Evolutionary conservation across 164 flowering plant species (phyloP).

Genomic region (Brasenia schreberi): DNA sequence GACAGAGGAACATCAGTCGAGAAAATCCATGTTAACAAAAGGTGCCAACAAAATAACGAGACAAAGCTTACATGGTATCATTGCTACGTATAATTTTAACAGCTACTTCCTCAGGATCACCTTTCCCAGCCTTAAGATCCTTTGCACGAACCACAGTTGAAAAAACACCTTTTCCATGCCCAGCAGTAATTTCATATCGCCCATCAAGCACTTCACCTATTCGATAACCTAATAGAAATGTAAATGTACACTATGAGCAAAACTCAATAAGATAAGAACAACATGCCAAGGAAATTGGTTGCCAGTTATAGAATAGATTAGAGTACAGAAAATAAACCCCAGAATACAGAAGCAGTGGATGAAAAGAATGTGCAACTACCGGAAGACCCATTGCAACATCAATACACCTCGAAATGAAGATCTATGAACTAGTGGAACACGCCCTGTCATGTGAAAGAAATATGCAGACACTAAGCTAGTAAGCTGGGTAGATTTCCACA

Average conservation of each 20-base stretch:
- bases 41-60: not conserved
- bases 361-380: not conserved
- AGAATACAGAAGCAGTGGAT: too few relatives aligned
- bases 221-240: constrained; percentile 46
- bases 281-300: too few relatives aligned
- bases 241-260: too few relatives aligned
- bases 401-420: not conserved
- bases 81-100: constrained; percentile 90
- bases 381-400: too few relatives aligned
- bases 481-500: too few relatives aligned
- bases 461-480: too few relatives aligned
- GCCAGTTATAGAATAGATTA: not conserved
- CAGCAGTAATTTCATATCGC: constrained; percentile 84
- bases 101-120: constrained; percentile 89
- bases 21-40: not conserved
- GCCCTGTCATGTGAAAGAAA: too few relatives aligned
- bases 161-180: constrained; percentile 98
- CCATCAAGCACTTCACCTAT: constrained; percentile 96
- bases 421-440: too few relatives aligned
- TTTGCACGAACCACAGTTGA: constrained; percentile 98
- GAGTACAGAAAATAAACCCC: not conserved
- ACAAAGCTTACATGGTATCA: constrained; percentile 73
- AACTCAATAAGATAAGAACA: too few relatives aligned
- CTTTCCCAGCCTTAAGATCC: constrained; percentile 73
- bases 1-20: not conserved